A percentile compares a stretch with the other conserved stretches of the same genome.
Conservation (phyloP, 139 green algal species). For the Picochlorum sp. region DNA sequence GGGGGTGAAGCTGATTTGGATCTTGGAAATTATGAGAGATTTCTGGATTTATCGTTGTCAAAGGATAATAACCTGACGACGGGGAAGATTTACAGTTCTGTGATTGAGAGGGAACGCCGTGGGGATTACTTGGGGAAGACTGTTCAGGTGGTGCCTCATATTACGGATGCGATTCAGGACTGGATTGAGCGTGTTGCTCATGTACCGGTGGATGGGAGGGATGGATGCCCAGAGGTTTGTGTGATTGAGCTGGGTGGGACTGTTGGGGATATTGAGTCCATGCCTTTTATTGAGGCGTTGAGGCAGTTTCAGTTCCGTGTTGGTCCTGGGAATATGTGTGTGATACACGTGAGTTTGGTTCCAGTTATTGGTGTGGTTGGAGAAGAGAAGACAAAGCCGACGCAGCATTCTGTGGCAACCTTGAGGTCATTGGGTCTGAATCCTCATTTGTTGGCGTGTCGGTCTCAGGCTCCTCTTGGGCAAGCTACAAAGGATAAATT, state of each 20-base stretch:
- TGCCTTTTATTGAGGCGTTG: constrained; percentile 93
- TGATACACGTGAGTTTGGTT: constrained; percentile 92
- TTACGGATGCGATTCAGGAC: constrained; percentile 94
- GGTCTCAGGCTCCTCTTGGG: constrained; percentile 66
- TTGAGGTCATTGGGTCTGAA: constrained; percentile 87
- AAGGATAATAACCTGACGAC: constrained; percentile 98
- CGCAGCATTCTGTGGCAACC: constrained; percentile 89
- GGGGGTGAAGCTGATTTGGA: constrained; percentile 96
- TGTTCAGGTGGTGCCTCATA: constrained; percentile 97
- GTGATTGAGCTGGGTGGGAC: constrained; percentile 98
- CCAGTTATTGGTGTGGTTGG: constrained; percentile 95
- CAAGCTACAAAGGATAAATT: constrained; percentile 81
- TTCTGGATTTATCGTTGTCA: constrained; percentile 92
- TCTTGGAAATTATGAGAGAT: constrained; percentile 98
- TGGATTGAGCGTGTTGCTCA: constrained; percentile 97
- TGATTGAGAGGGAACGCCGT: constrained; percentile 87
- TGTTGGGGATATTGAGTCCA: constrained; percentile 97
- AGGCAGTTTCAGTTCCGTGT: constrained; percentile 81
- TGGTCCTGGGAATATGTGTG: constrained; percentile 52
- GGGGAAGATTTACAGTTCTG: constrained; percentile 89
- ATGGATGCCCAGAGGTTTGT: constrained; percentile 81
- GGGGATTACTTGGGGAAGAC: constrained; percentile 99
- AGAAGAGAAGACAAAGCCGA: constrained; percentile 99
- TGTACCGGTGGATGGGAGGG: constrained; percentile 77
- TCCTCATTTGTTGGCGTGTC: constrained; percentile 83